Percentiles rank a stretch among this genome's conserved stretches.
Conservation (phyloP, 495 filamentous ascomycete genomes). For the Staphylotrichum tortipilum region DNA sequence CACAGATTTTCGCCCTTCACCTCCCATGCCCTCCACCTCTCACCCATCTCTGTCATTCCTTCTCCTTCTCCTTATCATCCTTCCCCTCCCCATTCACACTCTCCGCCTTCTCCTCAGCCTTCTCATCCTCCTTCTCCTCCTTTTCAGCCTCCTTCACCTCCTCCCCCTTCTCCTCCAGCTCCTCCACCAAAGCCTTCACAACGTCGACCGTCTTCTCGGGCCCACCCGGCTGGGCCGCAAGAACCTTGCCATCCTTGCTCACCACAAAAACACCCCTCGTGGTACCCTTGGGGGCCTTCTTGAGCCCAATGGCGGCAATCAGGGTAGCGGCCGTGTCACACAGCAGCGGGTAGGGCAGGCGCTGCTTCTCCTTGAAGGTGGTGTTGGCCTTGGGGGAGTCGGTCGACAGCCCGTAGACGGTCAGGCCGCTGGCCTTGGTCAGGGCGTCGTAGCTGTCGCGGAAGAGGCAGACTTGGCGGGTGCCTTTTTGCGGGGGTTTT, state of each 20-base stretch:
- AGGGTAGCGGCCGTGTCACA: constrained; percentile 69
- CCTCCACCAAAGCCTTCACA: constrained; percentile 44
- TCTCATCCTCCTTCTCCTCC: constrained; percentile 17
- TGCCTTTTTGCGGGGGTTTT: constrained; percentile 48
- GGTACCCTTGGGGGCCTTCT: constrained; percentile 69
- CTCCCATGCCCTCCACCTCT: not conserved
- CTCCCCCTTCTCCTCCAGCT: constrained; percentile 9
- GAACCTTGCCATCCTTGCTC: constrained; percentile 63
- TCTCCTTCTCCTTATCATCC: not conserved
- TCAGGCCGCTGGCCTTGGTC: constrained; percentile 70
- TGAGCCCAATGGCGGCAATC: constrained; percentile 65
- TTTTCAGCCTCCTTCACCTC: constrained; percentile 14
- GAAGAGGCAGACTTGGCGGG: constrained; percentile 86
- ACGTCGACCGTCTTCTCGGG: constrained; percentile 51
- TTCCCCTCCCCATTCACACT: not conserved
- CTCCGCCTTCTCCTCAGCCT: constrained; percentile 9
- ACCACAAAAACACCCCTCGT: constrained; percentile 79
- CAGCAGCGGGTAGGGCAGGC: constrained; percentile 77
- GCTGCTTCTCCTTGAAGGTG: constrained; percentile 81
- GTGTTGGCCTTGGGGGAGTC: constrained; percentile 86
- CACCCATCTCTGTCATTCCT: not conserved
- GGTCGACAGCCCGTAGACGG: constrained; percentile 79
- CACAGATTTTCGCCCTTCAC: no score
- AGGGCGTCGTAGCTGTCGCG: constrained; percentile 71
- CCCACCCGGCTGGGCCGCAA: constrained; percentile 51